phyloP scores from a whole-genome alignment of 2,329 filamentous ascomycete genomes.

The Trichoderma sp. region DNA sequence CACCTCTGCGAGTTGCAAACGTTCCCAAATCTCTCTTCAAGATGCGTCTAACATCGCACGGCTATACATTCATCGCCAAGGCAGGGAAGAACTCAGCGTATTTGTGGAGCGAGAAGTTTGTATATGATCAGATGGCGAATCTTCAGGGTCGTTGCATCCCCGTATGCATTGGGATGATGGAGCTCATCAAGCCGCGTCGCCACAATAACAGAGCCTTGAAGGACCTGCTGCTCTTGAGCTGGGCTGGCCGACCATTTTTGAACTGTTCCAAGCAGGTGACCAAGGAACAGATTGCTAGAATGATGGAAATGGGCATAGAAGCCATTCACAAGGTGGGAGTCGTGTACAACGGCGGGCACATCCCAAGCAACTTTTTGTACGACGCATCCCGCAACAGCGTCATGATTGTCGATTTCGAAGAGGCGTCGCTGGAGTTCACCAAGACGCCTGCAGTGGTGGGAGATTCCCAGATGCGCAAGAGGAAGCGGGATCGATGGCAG shows the following conservation, averaged over 20 bases:
- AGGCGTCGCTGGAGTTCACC: neutral
- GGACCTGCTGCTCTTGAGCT: conserved; percentile 1
- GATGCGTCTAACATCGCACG: neutral
- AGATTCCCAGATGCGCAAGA: neutral
- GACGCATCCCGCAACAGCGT: neutral
- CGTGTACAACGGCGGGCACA: neutral
- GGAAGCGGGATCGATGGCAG: neutral
- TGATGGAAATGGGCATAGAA: neutral
- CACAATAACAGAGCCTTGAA: neutral
- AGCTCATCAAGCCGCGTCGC: neutral
- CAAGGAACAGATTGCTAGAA: neutral
- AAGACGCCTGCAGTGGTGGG: neutral
- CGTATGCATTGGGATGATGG: neutral
- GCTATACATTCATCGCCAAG: conserved; percentile 7
- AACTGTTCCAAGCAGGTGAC: neutral
- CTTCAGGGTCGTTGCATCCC: neutral
- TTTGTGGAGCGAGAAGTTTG: neutral
- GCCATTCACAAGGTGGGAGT: neutral
- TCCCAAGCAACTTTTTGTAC: neutral
- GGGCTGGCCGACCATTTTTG: neutral
- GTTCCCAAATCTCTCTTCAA: neutral
- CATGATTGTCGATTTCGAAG: conserved; percentile 6
- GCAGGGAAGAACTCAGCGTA: neutral
- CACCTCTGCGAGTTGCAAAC: neutral
- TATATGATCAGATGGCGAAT: neutral